phyloP scores from a whole-genome alignment of 192 early-diverging fungal genomes.

The Lobosporangium transversale region DNA sequence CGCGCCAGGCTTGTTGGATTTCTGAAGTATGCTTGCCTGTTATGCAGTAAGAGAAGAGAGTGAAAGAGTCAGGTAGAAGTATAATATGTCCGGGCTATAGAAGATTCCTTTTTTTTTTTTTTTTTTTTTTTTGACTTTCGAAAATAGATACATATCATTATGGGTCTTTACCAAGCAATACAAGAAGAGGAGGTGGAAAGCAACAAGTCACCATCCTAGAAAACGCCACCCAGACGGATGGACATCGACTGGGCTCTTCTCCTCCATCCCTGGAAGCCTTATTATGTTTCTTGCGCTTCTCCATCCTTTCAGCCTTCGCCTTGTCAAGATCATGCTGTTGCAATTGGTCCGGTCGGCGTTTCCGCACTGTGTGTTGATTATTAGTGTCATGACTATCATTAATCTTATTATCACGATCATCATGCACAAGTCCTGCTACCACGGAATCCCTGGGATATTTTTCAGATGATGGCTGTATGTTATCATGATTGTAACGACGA shows the following conservation, averaged over 20 bases:
- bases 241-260: constrained; percentile 12
- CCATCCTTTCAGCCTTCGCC: constrained; percentile 38
- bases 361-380: constrained; percentile 10
- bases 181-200: constrained; percentile 61
- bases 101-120: no score
- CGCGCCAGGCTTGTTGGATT: constrained; percentile 86
- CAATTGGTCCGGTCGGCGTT: constrained; percentile 33
- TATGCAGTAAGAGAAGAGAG: neutral
- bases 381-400: no score
- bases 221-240: constrained; percentile 60
- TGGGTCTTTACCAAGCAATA: constrained; percentile 32
- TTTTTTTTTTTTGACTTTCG: no score
- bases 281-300: constrained; percentile 29
- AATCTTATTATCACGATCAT: neutral
- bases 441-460: neutral
- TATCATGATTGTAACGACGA: neutral
- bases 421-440: neutral
- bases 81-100: no score
- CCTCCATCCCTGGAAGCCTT: constrained; percentile 3
- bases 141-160: no score
- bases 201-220: constrained; percentile 66
- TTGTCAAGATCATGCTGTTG: constrained; percentile 38
- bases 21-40: constrained; percentile 34
- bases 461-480: neutral
- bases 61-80: no score